Evolutionary conservation across 225 moss, liverwort and hornwort genomes (phyloP).

Genomic region (Physcomitrellopsis africana): DNA sequence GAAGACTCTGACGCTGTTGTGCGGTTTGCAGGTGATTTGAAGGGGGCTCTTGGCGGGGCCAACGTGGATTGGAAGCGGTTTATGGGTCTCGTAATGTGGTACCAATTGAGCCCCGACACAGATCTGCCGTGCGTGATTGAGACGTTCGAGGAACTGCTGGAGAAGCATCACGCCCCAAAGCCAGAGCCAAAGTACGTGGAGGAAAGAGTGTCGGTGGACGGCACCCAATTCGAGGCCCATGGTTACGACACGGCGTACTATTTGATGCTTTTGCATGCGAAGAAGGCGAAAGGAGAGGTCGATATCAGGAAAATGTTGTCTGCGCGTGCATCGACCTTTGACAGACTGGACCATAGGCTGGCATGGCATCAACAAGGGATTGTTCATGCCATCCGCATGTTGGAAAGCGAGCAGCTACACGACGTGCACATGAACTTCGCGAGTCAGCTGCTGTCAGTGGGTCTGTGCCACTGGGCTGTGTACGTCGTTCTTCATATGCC

Average conservation of each 20-base stretch:
- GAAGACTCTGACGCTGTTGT: slow-evolving; percentile 6
- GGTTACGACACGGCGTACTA: slow-evolving; percentile 80
- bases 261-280: slow-evolving; percentile 84
- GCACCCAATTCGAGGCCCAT: slow-evolving; percentile 28
- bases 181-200: slow-evolving; percentile 93
- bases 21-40: slow-evolving; percentile 73
- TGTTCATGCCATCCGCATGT: slow-evolving; percentile 73
- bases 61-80: slow-evolving; percentile 92
- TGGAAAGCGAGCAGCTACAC: slow-evolving; percentile 64
- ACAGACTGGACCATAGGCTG: slow-evolving; percentile 85
- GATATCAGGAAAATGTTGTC: slow-evolving; percentile 75
- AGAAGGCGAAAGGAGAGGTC: slow-evolving; percentile 44
- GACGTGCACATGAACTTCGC: slow-evolving; percentile 96
- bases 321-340: slow-evolving; percentile 83
- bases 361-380: slow-evolving; percentile 94
- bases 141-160: slow-evolving; percentile 69
- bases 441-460: slow-evolving; percentile 87
- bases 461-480: slow-evolving; percentile 94
- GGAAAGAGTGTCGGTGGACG: slow-evolving; percentile 45
- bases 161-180: slow-evolving; percentile 57
- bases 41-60: slow-evolving; percentile 60
- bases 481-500: slow-evolving; percentile 95
- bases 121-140: slow-evolving; percentile 70
- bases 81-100: slow-evolving; percentile 97
- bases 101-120: slow-evolving; percentile 76